phyloP scores from a whole-genome alignment of 805 yeast species.

The Sugiyamaella boreocaroliniensis region DNA sequence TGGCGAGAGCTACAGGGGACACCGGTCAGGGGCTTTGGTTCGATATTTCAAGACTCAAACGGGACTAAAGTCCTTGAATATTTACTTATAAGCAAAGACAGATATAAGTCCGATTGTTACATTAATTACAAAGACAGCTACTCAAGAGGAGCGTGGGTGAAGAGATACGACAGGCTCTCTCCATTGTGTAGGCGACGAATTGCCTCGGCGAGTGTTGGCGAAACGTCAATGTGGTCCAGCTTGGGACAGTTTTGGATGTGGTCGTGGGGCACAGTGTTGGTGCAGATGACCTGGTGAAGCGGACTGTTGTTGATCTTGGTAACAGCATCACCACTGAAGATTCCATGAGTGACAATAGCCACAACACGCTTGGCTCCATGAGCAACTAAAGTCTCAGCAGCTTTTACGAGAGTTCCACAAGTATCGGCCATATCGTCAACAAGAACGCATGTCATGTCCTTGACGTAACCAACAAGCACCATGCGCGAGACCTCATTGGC shows the following conservation, averaged over 20 bases:
- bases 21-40: too few relatives aligned
- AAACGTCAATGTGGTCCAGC: conserved; percentile 74
- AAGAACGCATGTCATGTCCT: conserved; percentile 70
- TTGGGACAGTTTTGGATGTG: conserved; percentile 59
- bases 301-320: conserved; percentile 62
- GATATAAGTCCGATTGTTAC: too few relatives aligned
- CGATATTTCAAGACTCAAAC: too few relatives aligned
- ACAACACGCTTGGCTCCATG: conserved; percentile 81
- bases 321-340: conserved; percentile 79
- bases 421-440: conserved; percentile 99
- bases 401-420: conserved; percentile 93
- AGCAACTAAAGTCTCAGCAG: conserved; percentile 76
- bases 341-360: conserved; percentile 95
- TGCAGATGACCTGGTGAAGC: conserved; percentile 72
- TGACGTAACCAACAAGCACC: conserved; percentile 95
- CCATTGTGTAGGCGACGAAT: conserved; percentile 94
- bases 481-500: conserved; percentile 92
- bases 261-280: conserved; percentile 85
- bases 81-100: too few relatives aligned
- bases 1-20: too few relatives aligned
- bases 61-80: too few relatives aligned
- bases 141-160: conserved; percentile 54
- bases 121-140: neutral
- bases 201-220: conserved; percentile 86
- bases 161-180: conserved; percentile 84